Base-by-base conservation (phyloP, 2,329 filamentous ascomycete species). In the Aspergillus pseudotamarii region DNA sequence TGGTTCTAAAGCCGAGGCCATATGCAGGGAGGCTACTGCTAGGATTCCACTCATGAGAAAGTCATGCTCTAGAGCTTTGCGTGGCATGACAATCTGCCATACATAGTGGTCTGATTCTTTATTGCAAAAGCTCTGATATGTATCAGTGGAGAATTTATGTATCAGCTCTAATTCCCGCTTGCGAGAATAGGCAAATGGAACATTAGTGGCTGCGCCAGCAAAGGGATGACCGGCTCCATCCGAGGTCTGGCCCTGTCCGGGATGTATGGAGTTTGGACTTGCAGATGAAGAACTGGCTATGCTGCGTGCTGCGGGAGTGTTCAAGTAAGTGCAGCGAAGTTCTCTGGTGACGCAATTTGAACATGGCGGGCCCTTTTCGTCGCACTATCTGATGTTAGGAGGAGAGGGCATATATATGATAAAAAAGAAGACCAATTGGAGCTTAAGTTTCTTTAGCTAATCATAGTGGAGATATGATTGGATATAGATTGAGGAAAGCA, bases 131-230 rank as follows among this genome's bases (percentile, higher is more conserved):
- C 78, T 79, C 26, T 75, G 75, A 66, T 78, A 85, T 0, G 82
- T 84, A 21, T 75, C 76, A 0, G 80, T 83, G 1, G 82, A 79
- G 77, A 81, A 86, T 32, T 80, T 80, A 65, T 85, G 82, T 81
- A 85, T 84, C 51, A 86, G 69, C 63, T 85, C 83, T 10, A 86
- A 75, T 61, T 84, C 83, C 4, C 74, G 64, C 41, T 53, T 66
- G 12, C 68, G 65, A 28, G 71, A 69, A 45, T 64, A 62, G 21
- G 62, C 50, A 14, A 67, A 62, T 23, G 66, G 62, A 28, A 61
- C 65, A n/a, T 62, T 43, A 6, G 32, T 12, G 2, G 30, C 14
- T 21, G 34, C 14, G 38, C 19, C 45, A 8, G 41, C 9, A 28
- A 57, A 23, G 26, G 30, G 48, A 14, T 56, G 56, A 14, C 53